These are phyloP conservation scores for Claviceps sp. DNA, from an alignment of 2,329 filamentous ascomycete species.

Conservation along the genomic window DNA sequence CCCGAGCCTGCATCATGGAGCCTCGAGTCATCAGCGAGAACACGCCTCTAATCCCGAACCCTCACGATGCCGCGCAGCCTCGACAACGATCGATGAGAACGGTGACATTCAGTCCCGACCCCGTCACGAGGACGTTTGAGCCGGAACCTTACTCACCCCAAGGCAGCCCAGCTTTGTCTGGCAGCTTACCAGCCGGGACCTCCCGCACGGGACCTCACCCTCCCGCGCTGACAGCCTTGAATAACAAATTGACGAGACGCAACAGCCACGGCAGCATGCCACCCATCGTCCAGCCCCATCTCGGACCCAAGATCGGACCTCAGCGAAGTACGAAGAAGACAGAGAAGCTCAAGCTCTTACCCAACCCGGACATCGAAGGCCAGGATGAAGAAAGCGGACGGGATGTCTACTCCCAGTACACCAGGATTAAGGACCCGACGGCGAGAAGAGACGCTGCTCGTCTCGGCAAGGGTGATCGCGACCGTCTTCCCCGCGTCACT, in stretches of 20 bases:
- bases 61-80: constrained; percentile 12
- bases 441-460: constrained; percentile 84
- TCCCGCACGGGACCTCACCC: constrained; percentile 22
- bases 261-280: constrained; percentile 58
- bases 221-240: constrained; percentile 63
- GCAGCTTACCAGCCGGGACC: constrained; percentile 17
- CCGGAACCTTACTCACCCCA: constrained; percentile 24
- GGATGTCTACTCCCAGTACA: constrained; percentile 97
- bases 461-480: constrained; percentile 83
- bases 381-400: constrained; percentile 79
- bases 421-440: constrained; percentile 90
- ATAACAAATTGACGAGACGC: constrained; percentile 73
- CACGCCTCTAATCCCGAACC: constrained; percentile 20
- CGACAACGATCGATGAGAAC: constrained; percentile 40
- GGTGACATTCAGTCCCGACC: constrained; percentile 67
- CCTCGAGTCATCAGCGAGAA: constrained; percentile 18
- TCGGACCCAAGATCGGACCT: constrained; percentile 66
- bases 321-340: constrained; percentile 91
- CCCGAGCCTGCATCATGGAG: constrained; percentile 10
- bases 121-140: constrained; percentile 48
- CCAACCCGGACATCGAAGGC: constrained; percentile 71
- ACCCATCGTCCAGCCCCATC: constrained; percentile 20
- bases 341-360: constrained; percentile 93
- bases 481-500: constrained; percentile 76
- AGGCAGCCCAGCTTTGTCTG: constrained; percentile 11